Evolutionary conservation across 2,329 filamentous ascomycete species (phyloP), one percentile per base, ranked within the genome.

Genomic region (Pyrenophora teres): DNA sequence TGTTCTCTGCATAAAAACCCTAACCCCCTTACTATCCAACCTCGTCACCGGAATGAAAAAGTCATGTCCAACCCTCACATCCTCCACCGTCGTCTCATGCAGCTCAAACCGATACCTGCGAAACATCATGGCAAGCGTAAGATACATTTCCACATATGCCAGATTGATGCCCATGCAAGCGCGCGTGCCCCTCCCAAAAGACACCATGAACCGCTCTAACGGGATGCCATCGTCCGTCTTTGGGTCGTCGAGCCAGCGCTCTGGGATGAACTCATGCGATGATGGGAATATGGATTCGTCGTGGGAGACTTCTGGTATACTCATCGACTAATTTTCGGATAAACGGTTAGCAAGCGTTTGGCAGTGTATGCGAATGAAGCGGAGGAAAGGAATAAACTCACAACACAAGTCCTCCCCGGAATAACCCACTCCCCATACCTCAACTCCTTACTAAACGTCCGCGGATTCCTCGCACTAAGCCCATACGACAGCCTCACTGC

Each of bases 101-200:
- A 73, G 52, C 31, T 71, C 65, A 21, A 71, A 71, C 21, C 54
- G 57, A 46, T 59, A 74, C 6, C 68, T 52, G 1, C 69, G 55
- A 40, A 73, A 72, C 64, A 74, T 62, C 59, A 65, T 69, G 9
- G 63, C 70, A 0, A 73, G 55, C 0, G 64, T 68, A 1, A 73
- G 51, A 37, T 72, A 72, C 32, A 74, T 49, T 45, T 74, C 70
- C 0, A 63, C 66, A 56, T 66, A 70, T 0, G 71, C 71, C 0
- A 74, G 57, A n/a, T 73, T 74, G 9, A 77, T 68, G 0, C 77
- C 77, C 10, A 80, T 57, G 54, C 77, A 80, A 9, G 62, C 61
- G 12, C 77, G 63, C 4, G 72, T 73, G 0, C 78, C 78, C 32
- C 72, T 72, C 2, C 71, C 67, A 51, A 79, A 79, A 0, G 65